Evolutionary conservation across 2,329 filamentous ascomycete species (phyloP).

Genomic region (Neocucurbitaria cava): DNA sequence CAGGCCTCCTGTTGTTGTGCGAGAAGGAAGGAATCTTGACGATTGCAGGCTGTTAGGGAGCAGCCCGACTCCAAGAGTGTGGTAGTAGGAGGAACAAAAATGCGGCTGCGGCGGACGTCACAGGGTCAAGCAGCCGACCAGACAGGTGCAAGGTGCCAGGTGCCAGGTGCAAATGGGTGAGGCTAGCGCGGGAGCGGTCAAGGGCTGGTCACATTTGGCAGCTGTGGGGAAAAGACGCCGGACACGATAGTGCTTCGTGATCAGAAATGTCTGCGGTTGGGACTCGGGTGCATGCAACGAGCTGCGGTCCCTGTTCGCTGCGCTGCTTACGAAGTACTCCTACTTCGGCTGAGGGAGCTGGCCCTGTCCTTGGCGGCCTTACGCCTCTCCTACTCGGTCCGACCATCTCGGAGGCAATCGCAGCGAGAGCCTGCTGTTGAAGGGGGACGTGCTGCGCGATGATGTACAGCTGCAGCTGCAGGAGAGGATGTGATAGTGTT

Average conservation of each 20-base stretch:
- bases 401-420: constrained; percentile 1
- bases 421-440: neutral
- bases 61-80: constrained; percentile 45
- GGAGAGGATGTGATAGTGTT: neutral
- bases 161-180: constrained; percentile 22
- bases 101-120: constrained; percentile 41
- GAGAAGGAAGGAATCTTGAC: constrained; percentile 84
- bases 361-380: constrained; percentile 4
- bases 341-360: neutral
- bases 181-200: constrained; percentile 39
- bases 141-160: no score
- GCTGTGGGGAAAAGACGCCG: constrained; percentile 27
- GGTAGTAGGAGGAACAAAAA: constrained; percentile 31
- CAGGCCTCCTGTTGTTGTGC: constrained; percentile 70
- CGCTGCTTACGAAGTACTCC: constrained; percentile 11
- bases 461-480: constrained; percentile 1
- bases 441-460: constrained; percentile 1
- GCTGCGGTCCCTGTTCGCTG: constrained; percentile 8
- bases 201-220: constrained; percentile 43
- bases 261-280: constrained; percentile 28
- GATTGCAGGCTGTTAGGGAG: constrained; percentile 65
- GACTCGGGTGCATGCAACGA: constrained; percentile 26
- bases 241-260: constrained; percentile 36
- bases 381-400: constrained; percentile 11
- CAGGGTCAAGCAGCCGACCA: constrained; percentile 34